Evolutionary conservation across 1,284 basidiomycete species (phyloP).

Genomic region (Neotropicomus parvogracilis): DNA sequence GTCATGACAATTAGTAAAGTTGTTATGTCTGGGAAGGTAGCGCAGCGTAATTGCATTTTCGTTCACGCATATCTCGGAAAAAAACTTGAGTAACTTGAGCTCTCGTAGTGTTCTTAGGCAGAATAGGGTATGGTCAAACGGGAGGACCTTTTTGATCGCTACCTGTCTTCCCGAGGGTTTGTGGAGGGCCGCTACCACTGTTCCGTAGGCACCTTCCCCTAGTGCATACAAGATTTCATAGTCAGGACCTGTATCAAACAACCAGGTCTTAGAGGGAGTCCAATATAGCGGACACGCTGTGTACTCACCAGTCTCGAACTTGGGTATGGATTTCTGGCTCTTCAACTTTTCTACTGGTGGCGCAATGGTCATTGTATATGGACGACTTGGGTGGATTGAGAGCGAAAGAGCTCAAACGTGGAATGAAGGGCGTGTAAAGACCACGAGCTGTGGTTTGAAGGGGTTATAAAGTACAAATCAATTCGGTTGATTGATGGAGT

Average conservation of each 20-base stretch:
- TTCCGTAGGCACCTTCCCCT: slow-evolving; percentile 78
- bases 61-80: slow-evolving; percentile 79
- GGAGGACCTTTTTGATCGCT: slow-evolving; percentile 83
- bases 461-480: slow-evolving; percentile 5
- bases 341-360: slow-evolving; percentile 18
- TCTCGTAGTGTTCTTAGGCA: slow-evolving; percentile 75
- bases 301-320: slow-evolving; percentile 60
- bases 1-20: background rate
- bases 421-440: too few species aligned
- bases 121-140: slow-evolving; percentile 81
- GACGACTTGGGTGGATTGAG: background rate
- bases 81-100: slow-evolving; percentile 79
- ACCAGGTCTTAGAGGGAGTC: slow-evolving; percentile 10
- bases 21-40: background rate
- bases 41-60: slow-evolving; percentile 52
- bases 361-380: slow-evolving; percentile 11
- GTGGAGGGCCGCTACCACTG: slow-evolving; percentile 66
- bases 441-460: background rate
- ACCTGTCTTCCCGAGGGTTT: slow-evolving; percentile 61
- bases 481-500: slow-evolving; percentile 14
- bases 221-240: slow-evolving; percentile 73
- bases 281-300: background rate
- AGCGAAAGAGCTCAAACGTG: background rate
- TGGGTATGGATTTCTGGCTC: slow-evolving; percentile 47
- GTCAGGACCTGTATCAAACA: slow-evolving; percentile 50